Evolutionary conservation across 2,329 filamentous ascomycete genomes (phyloP).

Genomic region (Nothophaeocryptopus gaeumannii): DNA sequence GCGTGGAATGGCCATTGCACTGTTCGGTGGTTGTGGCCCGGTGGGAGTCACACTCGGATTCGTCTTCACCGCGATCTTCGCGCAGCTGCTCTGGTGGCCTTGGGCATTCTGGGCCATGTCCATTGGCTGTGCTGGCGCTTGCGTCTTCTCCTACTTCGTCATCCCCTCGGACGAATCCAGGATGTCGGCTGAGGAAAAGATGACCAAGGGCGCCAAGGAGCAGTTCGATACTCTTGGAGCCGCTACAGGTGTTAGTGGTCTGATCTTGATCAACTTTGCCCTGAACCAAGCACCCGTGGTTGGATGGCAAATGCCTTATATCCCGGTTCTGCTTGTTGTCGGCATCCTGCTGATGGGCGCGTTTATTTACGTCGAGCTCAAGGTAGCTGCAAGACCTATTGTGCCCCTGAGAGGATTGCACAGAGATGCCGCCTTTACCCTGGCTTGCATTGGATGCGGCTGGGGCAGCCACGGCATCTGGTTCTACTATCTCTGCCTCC

Average conservation of each 20-base stretch:
- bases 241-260: conserved; percentile 29
- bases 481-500: conserved; percentile 38
- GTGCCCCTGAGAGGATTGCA: conserved; percentile 28
- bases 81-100: conserved; percentile 32
- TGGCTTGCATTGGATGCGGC: conserved; percentile 29
- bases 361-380: conserved; percentile 28
- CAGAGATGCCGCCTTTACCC: conserved; percentile 24
- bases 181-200: conserved; percentile 4
- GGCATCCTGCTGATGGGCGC: conserved; percentile 26
- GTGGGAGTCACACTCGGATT: conserved; percentile 34
- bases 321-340: conserved; percentile 25
- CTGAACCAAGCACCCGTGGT: conserved; percentile 31
- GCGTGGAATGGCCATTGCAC: conserved; percentile 37
- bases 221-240: conserved; percentile 29
- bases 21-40: conserved; percentile 37
- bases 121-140: conserved; percentile 21
- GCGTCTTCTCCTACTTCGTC: conserved; percentile 21
- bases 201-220: background rate
- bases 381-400: conserved; percentile 16
- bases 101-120: conserved; percentile 30
- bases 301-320: conserved; percentile 28
- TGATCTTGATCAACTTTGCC: conserved; percentile 33
- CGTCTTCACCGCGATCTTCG: conserved; percentile 34
- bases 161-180: conserved; percentile 22
- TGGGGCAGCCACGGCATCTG: conserved; percentile 34